Conservation (phyloP, 2,329 filamentous ascomycete genomes). For the Erysiphe pulchra region DNA sequence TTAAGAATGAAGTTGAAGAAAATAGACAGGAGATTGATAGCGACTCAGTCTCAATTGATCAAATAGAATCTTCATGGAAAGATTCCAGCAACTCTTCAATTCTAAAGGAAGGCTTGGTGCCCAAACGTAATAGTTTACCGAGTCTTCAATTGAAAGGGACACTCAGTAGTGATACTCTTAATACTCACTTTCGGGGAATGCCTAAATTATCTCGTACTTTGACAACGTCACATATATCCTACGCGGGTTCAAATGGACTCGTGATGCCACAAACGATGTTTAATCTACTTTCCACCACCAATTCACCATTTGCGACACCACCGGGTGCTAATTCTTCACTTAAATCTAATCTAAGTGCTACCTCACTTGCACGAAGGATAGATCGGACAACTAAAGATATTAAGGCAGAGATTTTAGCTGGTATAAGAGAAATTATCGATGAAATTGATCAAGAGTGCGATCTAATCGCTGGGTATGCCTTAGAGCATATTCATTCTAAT, state of each 20-base stretch:
- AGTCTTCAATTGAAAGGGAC: constrained; percentile 7
- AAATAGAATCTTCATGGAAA: constrained; percentile 9
- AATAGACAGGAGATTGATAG: constrained; percentile 33
- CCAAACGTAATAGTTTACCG: constrained; percentile 7
- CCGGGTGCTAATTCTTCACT: constrained; percentile 24
- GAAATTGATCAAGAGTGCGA: constrained; percentile 84
- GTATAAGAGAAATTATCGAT: constrained; percentile 87
- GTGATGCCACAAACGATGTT: constrained; percentile 50
- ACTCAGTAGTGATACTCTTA: constrained; percentile 9
- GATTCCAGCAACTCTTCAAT: constrained; percentile 2
- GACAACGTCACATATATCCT: constrained; percentile 34
- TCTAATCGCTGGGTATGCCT: constrained; percentile 68
- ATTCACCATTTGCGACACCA: constrained; percentile 27
- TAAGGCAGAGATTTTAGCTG: constrained; percentile 74
- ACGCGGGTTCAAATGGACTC: constrained; percentile 26
- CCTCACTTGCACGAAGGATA: constrained; percentile 10
- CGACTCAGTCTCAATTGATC: constrained; percentile 11
- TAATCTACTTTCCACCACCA: constrained; percentile 52
- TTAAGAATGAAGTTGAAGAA: constrained; percentile 74
- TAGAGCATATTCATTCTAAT: constrained; percentile 79
- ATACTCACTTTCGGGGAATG: constrained; percentile 1
- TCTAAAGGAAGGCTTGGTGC: constrained; percentile 1
- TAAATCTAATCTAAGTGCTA: constrained; percentile 7
- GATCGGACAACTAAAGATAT: constrained; percentile 31
- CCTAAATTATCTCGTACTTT: constrained; percentile 26